Percentiles rank a stretch among this genome's conserved stretches.
These are phyloP conservation scores for Penicillium sp. DNA, from an alignment of 2,329 filamentous ascomycete genomes.

Conservation along the genomic window DNA sequence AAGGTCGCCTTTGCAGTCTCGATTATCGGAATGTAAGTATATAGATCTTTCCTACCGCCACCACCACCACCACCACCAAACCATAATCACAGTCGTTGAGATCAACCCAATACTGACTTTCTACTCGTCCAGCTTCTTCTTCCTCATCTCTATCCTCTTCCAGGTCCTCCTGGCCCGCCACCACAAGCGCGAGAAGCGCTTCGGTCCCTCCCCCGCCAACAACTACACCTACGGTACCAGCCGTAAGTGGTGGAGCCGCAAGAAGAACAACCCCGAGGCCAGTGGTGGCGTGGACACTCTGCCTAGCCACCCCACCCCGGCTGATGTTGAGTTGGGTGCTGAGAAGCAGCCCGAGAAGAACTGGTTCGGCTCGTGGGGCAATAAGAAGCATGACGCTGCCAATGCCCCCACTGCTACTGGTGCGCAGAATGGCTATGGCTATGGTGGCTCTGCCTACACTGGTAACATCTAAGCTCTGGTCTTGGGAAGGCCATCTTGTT, in stretches of 20 bases:
- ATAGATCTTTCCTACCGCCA: not conserved
- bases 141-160: constrained; percentile 72
- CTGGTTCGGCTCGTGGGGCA: constrained; percentile 31
- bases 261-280: constrained; percentile 52
- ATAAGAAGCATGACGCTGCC: constrained; percentile 31
- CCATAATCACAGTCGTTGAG: too few species aligned
- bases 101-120: not conserved
- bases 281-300: constrained; percentile 41
- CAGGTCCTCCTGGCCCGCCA: constrained; percentile 72
- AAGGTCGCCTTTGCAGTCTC: constrained; percentile 78
- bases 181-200: constrained; percentile 76
- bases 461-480: constrained; percentile 35
- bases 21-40: constrained; percentile 74
- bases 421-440: constrained; percentile 34
- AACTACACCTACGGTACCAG: constrained; percentile 69
- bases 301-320: constrained; percentile 48
- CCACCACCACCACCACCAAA: not conserved
- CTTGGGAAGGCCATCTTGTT: not conserved
- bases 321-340: constrained; percentile 43
- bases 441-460: constrained; percentile 42
- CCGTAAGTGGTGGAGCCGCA: constrained; percentile 47
- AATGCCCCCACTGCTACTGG: constrained; percentile 6
- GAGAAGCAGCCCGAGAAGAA: constrained; percentile 29
- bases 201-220: constrained; percentile 69
- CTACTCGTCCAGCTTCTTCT: constrained; percentile 66